These are phyloP conservation scores for Mycosarcoma mackinlayi DNA, from an alignment of 1,284 basidiomycete genomes.

Conservation along the genomic window DNA sequence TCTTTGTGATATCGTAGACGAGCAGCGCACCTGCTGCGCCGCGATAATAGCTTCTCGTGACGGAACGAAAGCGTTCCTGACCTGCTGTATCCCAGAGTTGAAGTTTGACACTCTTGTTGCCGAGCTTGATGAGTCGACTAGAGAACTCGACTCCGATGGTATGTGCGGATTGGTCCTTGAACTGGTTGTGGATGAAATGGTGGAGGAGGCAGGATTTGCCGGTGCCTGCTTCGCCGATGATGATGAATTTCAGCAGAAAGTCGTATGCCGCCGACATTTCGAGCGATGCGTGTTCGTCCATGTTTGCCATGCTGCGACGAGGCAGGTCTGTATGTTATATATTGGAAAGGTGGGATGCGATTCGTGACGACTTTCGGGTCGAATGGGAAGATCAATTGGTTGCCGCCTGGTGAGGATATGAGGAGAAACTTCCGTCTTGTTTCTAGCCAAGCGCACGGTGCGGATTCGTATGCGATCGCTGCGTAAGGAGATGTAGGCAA, in stretches of 20 bases:
- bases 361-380: too few relatives aligned
- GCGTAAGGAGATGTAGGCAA: too few relatives aligned
- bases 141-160: constrained; percentile 98
- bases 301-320: neutral
- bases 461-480: too few relatives aligned
- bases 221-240: constrained; percentile 94
- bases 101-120: constrained; percentile 91
- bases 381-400: too few relatives aligned
- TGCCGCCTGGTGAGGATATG: too few relatives aligned
- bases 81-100: constrained; percentile 69
- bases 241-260: constrained; percentile 96
- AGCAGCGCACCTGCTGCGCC: constrained; percentile 81
- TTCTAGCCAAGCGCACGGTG: too few relatives aligned
- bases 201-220: constrained; percentile 96
- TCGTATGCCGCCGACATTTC: constrained; percentile 71
- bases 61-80: constrained; percentile 75
- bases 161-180: constrained; percentile 95
- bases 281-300: constrained; percentile 48
- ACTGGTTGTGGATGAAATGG: constrained; percentile 92
- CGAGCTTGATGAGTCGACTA: constrained; percentile 85
- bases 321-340: too few relatives aligned
- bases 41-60: constrained; percentile 95
- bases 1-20: constrained; percentile 95
- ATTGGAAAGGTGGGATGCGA: too few relatives aligned
- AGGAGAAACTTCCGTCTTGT: too few relatives aligned